Evolutionary conservation across 306 rosid genomes (phyloP), one percentile per base, ranked within the genome.

Genomic region (Glycine soja): DNA sequence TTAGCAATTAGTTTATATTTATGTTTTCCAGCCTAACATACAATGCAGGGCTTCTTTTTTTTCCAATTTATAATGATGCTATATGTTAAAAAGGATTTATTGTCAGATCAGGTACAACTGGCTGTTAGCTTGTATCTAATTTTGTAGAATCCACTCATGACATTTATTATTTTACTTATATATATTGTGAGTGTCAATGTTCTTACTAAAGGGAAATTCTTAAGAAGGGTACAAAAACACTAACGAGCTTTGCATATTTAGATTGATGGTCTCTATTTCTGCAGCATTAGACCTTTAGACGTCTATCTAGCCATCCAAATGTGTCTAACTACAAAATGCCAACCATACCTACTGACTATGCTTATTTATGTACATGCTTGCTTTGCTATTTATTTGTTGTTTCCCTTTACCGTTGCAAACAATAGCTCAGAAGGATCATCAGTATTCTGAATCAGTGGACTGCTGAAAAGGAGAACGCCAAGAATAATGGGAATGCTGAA

Each of bases 371-470:
- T 52, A 43, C 34, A n/a, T 61, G 42, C 7, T 6, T 81, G 81
- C 18, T 61, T 56, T 73, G 16, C 70, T 48, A 52, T 79, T 34
- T 50, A 75, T 65, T 36, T 77, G 77, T 78, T 84, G 79, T 80
- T 85, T 75, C 45, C 91, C 91, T 91, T 95, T 15, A 91, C 88
- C 77, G 53, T 64, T 74, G 56, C 63, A 19, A 58, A 82, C 48
- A 24, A 62, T 85, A 95, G 98, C 89, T 90, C 45, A 78, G 86
- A 85, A 89, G 89, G 88, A 91, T 93, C 57, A 86, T 86, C 83
- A 43, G 84, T 82, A 89, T 95, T 81, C 82, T 93, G 85, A 86
- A 88, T 81, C 91, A 75, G 9, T 90, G 97, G 99, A 85, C 81
- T 75, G 85, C 91, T 76, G 80, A 75, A 50, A 90, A 82, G 79